Percentiles rank a stretch among this genome's conserved stretches.
phyloP scores from a whole-genome alignment of 202 grass and related monocot genomes.

The Eragrostis tef region DNA sequence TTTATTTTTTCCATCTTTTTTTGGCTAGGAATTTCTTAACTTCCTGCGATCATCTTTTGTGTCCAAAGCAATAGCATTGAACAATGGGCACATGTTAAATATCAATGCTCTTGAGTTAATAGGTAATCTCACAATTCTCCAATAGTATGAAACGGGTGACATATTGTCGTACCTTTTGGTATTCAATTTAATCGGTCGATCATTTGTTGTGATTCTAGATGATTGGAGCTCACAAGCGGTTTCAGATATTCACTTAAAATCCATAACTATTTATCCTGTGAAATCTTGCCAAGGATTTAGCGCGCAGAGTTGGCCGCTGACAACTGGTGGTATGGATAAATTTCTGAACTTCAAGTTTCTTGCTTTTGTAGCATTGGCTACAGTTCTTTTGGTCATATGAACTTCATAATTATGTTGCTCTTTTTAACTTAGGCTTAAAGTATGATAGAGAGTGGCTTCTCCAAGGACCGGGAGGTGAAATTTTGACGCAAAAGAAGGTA shows the following conservation, averaged over 20 bases:
- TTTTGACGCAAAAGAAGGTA: slow-evolving; percentile 95
- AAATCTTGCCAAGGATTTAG: slow-evolving; percentile 93
- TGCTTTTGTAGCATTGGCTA: slow-evolving; percentile 32
- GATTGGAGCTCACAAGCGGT: slow-evolving; percentile 36
- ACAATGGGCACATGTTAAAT: slow-evolving; percentile 17
- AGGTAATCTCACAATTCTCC: slow-evolving; percentile 62
- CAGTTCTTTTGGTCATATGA: slow-evolving; percentile 22
- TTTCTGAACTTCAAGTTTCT: slow-evolving; percentile 25
- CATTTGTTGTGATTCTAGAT: slow-evolving; percentile 46
- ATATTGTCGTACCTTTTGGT: slow-evolving; percentile 16
- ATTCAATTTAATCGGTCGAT: slow-evolving; percentile 18
- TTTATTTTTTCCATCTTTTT: not conserved
- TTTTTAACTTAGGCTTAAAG: slow-evolving; percentile 68
- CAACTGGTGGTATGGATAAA: slow-evolving; percentile 69
- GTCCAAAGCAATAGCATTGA: not conserved
- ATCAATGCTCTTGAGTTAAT: slow-evolving; percentile 51
- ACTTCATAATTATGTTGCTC: slow-evolving; percentile 2
- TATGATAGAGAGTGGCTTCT: slow-evolving; percentile 99
- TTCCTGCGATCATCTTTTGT: slow-evolving; percentile 1
- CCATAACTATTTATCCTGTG: slow-evolving; percentile 90
- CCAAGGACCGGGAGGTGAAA: slow-evolving; percentile 75
- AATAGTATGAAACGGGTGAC: slow-evolving; percentile 15
- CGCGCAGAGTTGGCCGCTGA: slow-evolving; percentile 70
- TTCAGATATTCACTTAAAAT: slow-evolving; percentile 65
- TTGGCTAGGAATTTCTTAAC: not conserved